A percentile compares a stretch with the other conserved stretches of the same genome.
These are phyloP conservation scores for Geosmithia morbida DNA, from an alignment of 2,329 filamentous ascomycete genomes.

Conservation along the genomic window DNA sequence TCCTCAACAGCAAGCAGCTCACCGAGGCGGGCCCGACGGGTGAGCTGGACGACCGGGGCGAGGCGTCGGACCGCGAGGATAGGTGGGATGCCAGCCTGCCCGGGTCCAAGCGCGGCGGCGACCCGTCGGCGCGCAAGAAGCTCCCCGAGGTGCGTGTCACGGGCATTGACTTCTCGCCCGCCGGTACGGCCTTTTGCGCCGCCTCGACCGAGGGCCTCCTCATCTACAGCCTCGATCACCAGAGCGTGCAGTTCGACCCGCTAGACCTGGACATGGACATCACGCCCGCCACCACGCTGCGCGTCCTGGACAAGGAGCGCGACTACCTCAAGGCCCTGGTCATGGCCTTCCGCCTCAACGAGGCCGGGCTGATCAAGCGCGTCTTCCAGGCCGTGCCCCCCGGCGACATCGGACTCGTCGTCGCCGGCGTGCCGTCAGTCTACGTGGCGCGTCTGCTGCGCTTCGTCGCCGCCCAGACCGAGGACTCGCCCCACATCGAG, in stretches of 20 bases:
- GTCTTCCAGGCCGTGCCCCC: slow-evolving; percentile 78
- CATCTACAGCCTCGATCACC: slow-evolving; percentile 75
- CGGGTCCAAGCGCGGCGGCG: slow-evolving; percentile 69
- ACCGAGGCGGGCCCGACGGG: slow-evolving; percentile 79
- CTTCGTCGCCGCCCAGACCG: slow-evolving; percentile 76
- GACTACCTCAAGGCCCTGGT: slow-evolving; percentile 87
- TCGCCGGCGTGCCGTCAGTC: slow-evolving; percentile 65
- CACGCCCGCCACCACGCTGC: slow-evolving; percentile 72
- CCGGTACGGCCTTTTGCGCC: slow-evolving; percentile 82
- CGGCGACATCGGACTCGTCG: slow-evolving; percentile 60
- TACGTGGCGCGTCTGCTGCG: slow-evolving; percentile 77
- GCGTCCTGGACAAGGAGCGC: slow-evolving; percentile 48
- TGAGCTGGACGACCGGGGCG: slow-evolving; percentile 77
- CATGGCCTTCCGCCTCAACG: slow-evolving; percentile 95
- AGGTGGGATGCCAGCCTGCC: slow-evolving; percentile 68
- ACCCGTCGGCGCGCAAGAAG: slow-evolving; percentile 64
- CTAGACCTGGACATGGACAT: slow-evolving; percentile 93
- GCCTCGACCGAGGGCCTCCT: slow-evolving; percentile 88
- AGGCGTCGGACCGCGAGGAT: slow-evolving; percentile 79
- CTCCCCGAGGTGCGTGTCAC: slow-evolving; percentile 74
- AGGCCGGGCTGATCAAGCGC: slow-evolving; percentile 63
- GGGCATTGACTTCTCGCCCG: slow-evolving; percentile 75
- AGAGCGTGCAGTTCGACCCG: slow-evolving; percentile 74
- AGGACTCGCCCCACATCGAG: slow-evolving; percentile 85
- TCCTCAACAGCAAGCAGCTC: slow-evolving; percentile 81